Base-by-base conservation (phyloP, 176 grass and related monocot genomes). In the Aegilops bicornis region DNA sequence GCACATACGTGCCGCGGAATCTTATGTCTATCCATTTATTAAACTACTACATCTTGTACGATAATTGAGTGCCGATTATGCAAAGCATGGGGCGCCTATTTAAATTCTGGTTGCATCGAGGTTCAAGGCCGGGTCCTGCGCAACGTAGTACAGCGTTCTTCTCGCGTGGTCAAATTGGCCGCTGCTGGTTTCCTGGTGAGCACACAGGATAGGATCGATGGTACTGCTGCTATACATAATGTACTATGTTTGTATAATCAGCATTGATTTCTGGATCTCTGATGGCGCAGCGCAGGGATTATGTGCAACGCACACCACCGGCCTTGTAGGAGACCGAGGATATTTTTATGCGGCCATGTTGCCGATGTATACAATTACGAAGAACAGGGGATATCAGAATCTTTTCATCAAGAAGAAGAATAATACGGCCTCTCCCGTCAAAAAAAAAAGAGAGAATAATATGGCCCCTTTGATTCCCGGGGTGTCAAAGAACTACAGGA, bases 121-220 rank as follows among this genome's bases (percentile, higher is more conserved):
- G n/a, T 42, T 42, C n/a, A 36, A 43, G 64, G 19, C 32, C 64
- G 17, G 65, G 10, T 79, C 67, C 43, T 67, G 39, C 50, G 50
- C 5, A 14, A 2, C 50, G 48, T 54, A 56, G 17, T 20, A 56
- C 52, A 59, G 3, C 59, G 43, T 66, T 42, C 50, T 40, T 40
- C 10, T 76, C 48, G 70, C 62, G 27, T 89, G 62, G 88, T 89
- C 83, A 89, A 85, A 81, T 77, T 50, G 70, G 83, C 69, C 17
- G 12, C 27, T 68, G 70, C 30, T 22, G 54, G 54, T 59, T 67
- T 23, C 39, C 30, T 43, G 33, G 12, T 27, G 35, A 13, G 32
- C 67, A 31, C 27, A 33, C 25, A 43, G 16, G 56, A 59, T 59
- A 59, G 50, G 6, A 52, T 52, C 15, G 50, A 39, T 73, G 85